These are phyloP conservation scores for Podila epicladia DNA, from an alignment of 192 early-diverging fungal genomes.

Conservation along the genomic window DNA sequence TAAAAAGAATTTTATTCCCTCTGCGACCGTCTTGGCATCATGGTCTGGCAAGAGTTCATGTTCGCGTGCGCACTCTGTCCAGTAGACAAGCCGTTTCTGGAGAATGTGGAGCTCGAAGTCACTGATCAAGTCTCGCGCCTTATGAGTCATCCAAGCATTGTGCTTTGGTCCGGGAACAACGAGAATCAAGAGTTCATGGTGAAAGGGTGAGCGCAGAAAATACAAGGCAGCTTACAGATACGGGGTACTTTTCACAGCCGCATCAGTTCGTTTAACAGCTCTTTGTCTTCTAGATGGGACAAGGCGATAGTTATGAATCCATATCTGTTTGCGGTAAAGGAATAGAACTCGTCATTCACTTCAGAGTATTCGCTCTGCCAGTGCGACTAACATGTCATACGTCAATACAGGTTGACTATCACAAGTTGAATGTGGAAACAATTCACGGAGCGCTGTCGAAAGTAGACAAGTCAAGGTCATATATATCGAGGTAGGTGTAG, in stretches of 20 bases:
- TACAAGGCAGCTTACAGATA: background rate
- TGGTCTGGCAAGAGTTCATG: conserved; percentile 76
- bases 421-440: conserved; percentile 35
- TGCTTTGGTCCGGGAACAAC: conserved; percentile 68
- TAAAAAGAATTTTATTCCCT: conserved; percentile 54
- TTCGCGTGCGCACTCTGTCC: conserved; percentile 67
- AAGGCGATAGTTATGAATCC: conserved; percentile 17
- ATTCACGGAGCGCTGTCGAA: conserved; percentile 10
- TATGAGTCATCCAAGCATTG: conserved; percentile 57
- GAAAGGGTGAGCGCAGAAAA: conserved; percentile 43
- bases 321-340: conserved; percentile 30
- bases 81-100: conserved; percentile 52
- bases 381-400: background rate
- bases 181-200: conserved; percentile 61
- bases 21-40: conserved; percentile 63
- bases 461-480: conserved; percentile 20
- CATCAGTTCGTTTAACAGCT: background rate
- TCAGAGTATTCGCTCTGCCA: background rate
- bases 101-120: conserved; percentile 55
- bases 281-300: conserved; percentile 20
- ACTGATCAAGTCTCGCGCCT: conserved; percentile 53
- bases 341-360: too few species aligned
- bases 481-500: conserved; percentile 26
- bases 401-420: conserved; percentile 18
- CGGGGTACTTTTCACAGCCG: background rate